Conservation (phyloP, 2,329 filamentous ascomycete species). For the Fusarium sp. region DNA sequence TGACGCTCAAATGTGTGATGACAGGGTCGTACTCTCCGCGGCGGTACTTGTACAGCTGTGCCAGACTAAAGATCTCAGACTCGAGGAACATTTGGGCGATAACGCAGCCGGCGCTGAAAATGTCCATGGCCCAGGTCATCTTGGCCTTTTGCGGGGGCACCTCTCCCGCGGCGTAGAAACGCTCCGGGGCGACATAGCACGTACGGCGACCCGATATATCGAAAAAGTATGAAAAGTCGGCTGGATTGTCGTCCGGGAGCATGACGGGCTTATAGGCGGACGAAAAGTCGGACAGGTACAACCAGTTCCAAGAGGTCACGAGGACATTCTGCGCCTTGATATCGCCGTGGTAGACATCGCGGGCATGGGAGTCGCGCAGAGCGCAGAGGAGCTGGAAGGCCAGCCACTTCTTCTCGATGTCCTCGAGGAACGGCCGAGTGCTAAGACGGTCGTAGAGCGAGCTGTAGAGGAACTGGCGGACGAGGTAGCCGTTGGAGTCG, state of each 20-base stretch:
- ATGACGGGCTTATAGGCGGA: constrained; percentile 94
- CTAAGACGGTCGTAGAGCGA: constrained; percentile 97
- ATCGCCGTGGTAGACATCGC: constrained; percentile 94
- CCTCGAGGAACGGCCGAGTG: constrained; percentile 94
- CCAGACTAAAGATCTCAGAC: constrained; percentile 95
- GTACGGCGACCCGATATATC: constrained; percentile 91
- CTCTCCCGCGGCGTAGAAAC: constrained; percentile 81
- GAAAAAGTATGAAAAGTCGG: constrained; percentile 98
- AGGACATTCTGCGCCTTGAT: constrained; percentile 98
- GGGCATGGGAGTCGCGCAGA: constrained; percentile 88
- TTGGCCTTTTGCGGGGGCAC: constrained; percentile 70
- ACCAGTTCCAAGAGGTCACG: constrained; percentile 99
- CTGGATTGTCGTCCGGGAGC: constrained; percentile 95
- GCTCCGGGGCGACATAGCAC: constrained; percentile 94
- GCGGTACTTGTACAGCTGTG: constrained; percentile 94
- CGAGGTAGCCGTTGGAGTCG: constrained; percentile 89
- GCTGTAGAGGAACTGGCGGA: constrained; percentile 95
- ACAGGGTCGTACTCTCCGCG: constrained; percentile 92
- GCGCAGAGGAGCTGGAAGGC: constrained; percentile 95
- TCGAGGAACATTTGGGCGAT: constrained; percentile 97
- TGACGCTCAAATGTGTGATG: constrained; percentile 83
- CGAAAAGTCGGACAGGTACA: constrained; percentile 97
- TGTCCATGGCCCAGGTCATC: constrained; percentile 94
- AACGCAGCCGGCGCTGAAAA: constrained; percentile 96
- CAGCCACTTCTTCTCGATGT: constrained; percentile 99